Base-by-base conservation (phyloP, 2,329 filamentous ascomycete genomes). In the Colletotrichum aenigma region DNA sequence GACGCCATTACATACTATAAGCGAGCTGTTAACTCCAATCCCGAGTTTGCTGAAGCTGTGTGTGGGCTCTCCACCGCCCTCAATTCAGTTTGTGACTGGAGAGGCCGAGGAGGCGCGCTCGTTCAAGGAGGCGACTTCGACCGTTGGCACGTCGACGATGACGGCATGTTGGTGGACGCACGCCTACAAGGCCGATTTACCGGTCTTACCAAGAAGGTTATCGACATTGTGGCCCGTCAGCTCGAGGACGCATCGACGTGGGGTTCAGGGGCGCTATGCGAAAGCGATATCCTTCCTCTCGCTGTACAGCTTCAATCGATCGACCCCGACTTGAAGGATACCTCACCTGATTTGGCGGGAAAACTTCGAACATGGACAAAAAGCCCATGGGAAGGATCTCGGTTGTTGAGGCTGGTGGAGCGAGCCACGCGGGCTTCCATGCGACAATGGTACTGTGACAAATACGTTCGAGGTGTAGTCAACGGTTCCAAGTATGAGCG, bases 81-180 rank as follows among this genome's bases (percentile, higher is more conserved):
- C 67, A 98, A 98, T 82, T 98, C 97, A 8, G 96, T 99, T 7
- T 99, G 97, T 82, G 94, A 96, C 81, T 99, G 97, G 97, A 91
- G 91, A 80, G 95, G 95, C 34, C 92, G 97, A 77, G 97, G 97
- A 76, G 97, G 97, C 2, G 93, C 98, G 61, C 89, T 95, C 30
- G 90, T 95, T n/a, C 90, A 93, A 69, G 88, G 88, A 67, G 95
- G 94, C 10, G 91, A 89, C 79, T 92, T 93, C 77, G 97, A 99
- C 83, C 92, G 95, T 55, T 98, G 97, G 95, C 97, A 99, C 83
- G 96, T 99, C 26, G 93, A 97, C 80, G 93, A 95, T 0, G 88
- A 92, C 48, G 96, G 96, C 13, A 94, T 95, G 90, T 91, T 98
- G 26, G 88, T 93, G 18, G 96, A 98, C 84, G 94, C 93, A 2